phyloP scores from a whole-genome alignment of 2,329 filamentous ascomycete species.

The Penicillium decumbens region DNA sequence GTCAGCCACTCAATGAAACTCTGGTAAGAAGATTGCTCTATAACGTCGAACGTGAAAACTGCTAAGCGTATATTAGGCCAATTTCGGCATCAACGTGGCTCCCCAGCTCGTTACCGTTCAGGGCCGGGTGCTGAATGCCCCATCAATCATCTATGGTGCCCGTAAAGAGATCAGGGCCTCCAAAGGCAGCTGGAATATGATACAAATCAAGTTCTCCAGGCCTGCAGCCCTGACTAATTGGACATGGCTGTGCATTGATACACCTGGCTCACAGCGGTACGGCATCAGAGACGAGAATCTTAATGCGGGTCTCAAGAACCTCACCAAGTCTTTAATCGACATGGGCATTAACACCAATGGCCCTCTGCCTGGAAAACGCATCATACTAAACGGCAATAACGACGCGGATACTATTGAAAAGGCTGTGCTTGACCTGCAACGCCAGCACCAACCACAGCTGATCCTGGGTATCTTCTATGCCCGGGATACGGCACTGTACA shows the following conservation, averaged over 20 bases:
- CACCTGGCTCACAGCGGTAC: neutral
- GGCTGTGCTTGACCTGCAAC: constrained; percentile 22
- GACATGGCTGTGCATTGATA: constrained; percentile 27
- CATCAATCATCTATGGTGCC: constrained; percentile 56
- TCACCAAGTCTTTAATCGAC: constrained; percentile 23
- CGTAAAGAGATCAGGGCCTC: constrained; percentile 19
- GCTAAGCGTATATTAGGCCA: constrained; percentile 21
- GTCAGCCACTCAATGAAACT: constrained; percentile 42
- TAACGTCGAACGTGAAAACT: constrained; percentile 17
- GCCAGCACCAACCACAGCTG: constrained; percentile 31
- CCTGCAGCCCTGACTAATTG: constrained; percentile 38
- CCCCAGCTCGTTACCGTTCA: constrained; percentile 62
- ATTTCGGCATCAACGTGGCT: constrained; percentile 57
- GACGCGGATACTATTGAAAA: constrained; percentile 19
- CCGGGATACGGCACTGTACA: constrained; percentile 55
- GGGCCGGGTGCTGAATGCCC: constrained; percentile 63
- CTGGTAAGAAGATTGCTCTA: constrained; percentile 34
- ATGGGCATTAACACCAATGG: constrained; percentile 24
- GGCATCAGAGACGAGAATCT: neutral
- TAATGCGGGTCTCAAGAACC: constrained; percentile 10
- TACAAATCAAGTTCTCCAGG: constrained; percentile 52
- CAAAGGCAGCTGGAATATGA: constrained; percentile 69
- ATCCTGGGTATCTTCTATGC: constrained; percentile 59
- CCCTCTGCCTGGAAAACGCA: constrained; percentile 10
- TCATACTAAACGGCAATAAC: constrained; percentile 14